Percentiles rank a stretch among this genome's conserved stretches.
phyloP scores from a whole-genome alignment of 2,329 filamentous ascomycete species.

The Neurospora crassa region DNA sequence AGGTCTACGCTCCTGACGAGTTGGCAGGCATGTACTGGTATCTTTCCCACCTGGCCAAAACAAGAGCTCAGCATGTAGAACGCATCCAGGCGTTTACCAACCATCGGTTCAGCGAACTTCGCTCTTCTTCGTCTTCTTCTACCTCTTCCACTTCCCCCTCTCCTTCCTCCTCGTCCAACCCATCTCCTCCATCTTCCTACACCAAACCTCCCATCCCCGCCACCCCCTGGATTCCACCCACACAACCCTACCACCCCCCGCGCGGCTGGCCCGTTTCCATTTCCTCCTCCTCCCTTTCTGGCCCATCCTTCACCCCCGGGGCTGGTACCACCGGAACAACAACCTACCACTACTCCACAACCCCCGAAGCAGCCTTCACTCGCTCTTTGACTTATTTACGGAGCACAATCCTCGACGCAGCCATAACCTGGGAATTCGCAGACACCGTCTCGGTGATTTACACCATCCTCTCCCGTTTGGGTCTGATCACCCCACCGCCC shows the following conservation, averaged over 20 bases:
- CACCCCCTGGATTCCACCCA: not conserved
- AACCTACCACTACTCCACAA: conserved; percentile 18
- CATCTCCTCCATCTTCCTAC: not conserved
- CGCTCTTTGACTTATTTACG: conserved; percentile 47
- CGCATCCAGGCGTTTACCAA: conserved; percentile 60
- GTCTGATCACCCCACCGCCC: conserved; percentile 38
- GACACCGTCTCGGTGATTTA: conserved; percentile 54
- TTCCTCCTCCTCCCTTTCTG: not conserved
- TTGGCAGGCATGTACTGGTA: conserved; percentile 88
- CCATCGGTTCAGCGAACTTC: conserved; percentile 26
- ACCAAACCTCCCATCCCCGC: conserved; percentile 11
- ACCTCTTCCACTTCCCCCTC: not conserved
- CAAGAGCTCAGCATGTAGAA: conserved; percentile 59
- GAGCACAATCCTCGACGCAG: conserved; percentile 53
- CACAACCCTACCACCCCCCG: not conserved
- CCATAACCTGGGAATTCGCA: conserved; percentile 49
- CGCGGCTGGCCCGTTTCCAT: not conserved
- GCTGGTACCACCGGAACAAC: not conserved
- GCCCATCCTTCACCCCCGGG: not conserved
- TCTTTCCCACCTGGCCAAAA: conserved; percentile 62
- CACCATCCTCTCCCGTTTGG: conserved; percentile 50
- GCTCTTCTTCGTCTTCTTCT: conserved; percentile 4
- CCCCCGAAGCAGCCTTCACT: conserved; percentile 33
- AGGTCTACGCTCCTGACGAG: conserved; percentile 81
- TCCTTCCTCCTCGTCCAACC: not conserved